Base-by-base conservation (phyloP, 768 basidiomycete genomes). In the Baorangia bicolor region DNA sequence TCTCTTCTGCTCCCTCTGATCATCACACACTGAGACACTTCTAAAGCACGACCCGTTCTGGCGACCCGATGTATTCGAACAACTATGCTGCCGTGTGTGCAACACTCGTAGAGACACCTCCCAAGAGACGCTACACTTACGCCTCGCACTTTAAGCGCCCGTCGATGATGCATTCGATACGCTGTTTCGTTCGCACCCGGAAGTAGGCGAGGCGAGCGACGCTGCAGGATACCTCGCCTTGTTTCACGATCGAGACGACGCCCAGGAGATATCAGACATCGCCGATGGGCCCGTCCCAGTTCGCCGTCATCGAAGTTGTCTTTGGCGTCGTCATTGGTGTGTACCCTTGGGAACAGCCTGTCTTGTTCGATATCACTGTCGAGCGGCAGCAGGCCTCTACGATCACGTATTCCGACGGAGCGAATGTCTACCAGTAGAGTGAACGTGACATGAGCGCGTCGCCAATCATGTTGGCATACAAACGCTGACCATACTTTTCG, bases 281-380 rank as follows among this genome's bases (percentile, higher is more conserved):
- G n/a, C n/a, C 23, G 25, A 63, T 51, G 21, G 68, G 23, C 46
- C 72, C 33, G 43, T 57, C 11, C 67, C 68, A 54, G 51, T 69
- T 53, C 46, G 27, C 12, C 21, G 54, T 79, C 34, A 58, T 70
- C 14, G 75, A 76, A 44, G 69, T 94, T 9, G 63, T 72, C 5
- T 80, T 84, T 35, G 72, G 74, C 8, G 74, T 79, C 14, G 78
- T 92, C 49, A 74, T 94, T 23, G 91, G 92, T 3, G 73, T 93
- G 37, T 82, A 89, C 59, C 74, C 79, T 6, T 79, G 77, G 55
- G 92, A 94, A 68, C 77, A 94, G 65, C 66, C 78, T 30, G 78
- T 92, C 16, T 70, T 77, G 18, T 65, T 84, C 53, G 78, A 85
- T 58, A 58, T 90, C 25, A 73, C 73, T 12, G 42, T 84, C 9